Evolutionary conservation across 768 basidiomycete genomes (phyloP), one percentile per base, ranked within the genome.

Genomic region (Tylopilus sp.): DNA sequence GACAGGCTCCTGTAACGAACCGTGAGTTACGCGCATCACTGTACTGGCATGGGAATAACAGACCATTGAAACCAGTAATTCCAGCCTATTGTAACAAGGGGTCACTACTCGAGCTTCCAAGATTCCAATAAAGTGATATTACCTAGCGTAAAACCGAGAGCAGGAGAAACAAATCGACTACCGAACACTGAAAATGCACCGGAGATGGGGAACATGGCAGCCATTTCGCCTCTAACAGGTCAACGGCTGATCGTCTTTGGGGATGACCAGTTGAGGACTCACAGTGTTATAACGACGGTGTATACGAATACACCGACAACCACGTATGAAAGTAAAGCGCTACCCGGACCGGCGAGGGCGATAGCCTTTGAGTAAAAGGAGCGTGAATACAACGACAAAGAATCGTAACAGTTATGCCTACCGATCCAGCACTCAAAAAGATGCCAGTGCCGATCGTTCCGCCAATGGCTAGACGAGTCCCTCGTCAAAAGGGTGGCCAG

Each of bases 371-470:
- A 12, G 30, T 38, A 17, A 18, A 46, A 18, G 6, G 26, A 31
- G 18, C 31, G 12, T 40, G 21, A 43, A 39, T n/a, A 38, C 18
- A 20, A 21, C 11, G 2, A 15, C n/a, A 41, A 31, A 33, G 15
- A 3, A 17, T 18, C 12, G 15, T 17, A 22, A 43, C 15, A 0
- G 3, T 15, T 10, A 1, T 4, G 58, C 76, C 38, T 47, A 78
- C 78, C 43, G 77, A 75, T 42, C 80, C 82, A 35, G 79, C 79
- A 61, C 80, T 79, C 60, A 83, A 68, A 58, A 83, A 83, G 39
- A 83, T 80, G 44, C 81, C 80, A 2, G 78, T 79, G n/a, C 79
- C 79, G 36, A 80, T 81, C 0, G 79, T 82, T 0, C 79, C 79
- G 17, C 79, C 79, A 50, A 80, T 79, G 21, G 78, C 79, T 78